A percentile compares a stretch with the other conserved stretches of the same genome.
Evolutionary conservation across 2,329 filamentous ascomycete genomes (phyloP).

Genomic region (Cladosporium cucumerinum): DNA sequence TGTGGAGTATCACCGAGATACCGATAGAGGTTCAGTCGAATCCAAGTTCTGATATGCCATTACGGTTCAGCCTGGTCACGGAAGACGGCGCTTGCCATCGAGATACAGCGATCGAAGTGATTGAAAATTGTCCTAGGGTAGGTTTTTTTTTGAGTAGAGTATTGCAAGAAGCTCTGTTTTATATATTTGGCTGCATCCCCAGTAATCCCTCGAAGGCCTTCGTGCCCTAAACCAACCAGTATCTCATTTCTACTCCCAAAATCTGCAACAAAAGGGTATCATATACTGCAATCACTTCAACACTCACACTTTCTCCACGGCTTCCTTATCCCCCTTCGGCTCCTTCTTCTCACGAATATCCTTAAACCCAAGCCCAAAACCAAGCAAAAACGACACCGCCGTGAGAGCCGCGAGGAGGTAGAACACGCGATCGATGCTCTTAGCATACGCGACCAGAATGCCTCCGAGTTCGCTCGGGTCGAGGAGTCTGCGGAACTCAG

Average conservation of each 20-base stretch:
- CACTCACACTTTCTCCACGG: background rate
- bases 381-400: slow-evolving; percentile 34
- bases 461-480: slow-evolving; percentile 30
- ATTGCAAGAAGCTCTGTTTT: background rate
- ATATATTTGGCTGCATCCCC: background rate
- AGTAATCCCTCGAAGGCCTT: background rate
- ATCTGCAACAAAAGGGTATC: background rate
- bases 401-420: slow-evolving; percentile 37
- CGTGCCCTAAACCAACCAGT: background rate
- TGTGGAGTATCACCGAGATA: no score
- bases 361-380: slow-evolving; percentile 48
- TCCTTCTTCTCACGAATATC: slow-evolving; percentile 37
- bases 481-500: slow-evolving; percentile 38
- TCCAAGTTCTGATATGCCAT: no score
- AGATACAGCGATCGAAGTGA: no score
- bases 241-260: background rate
- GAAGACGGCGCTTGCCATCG: no score
- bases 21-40: no score
- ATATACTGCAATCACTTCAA: background rate
- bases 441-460: slow-evolving; percentile 43
- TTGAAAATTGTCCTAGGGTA: no score
- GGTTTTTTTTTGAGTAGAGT: background rate
- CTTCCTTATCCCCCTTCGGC: background rate
- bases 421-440: slow-evolving; percentile 39
- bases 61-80: no score